These are phyloP conservation scores for Cornus florida DNA, from an alignment of 148 eudicot genomes.

Conservation along the genomic window DNA sequence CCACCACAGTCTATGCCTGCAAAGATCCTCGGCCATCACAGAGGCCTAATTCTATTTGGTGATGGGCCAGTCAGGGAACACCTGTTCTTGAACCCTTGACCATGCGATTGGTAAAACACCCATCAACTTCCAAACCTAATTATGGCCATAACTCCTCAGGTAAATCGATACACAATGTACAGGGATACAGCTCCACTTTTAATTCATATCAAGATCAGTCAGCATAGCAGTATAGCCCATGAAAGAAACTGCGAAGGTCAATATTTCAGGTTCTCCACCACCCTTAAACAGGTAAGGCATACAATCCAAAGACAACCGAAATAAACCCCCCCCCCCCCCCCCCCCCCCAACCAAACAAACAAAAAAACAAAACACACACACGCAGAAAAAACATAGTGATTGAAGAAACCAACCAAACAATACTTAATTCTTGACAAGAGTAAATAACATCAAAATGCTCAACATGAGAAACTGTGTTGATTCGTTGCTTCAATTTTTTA, in stretches of 20 bases:
- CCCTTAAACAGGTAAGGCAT: background rate
- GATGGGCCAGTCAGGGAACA: background rate
- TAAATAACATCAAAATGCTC: background rate
- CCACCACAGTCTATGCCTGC: background rate
- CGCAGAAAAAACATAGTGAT: background rate
- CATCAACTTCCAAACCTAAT: background rate
- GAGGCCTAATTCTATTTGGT: background rate
- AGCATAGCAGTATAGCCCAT: background rate
- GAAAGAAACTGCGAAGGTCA: too few relatives aligned
- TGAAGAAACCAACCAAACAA: background rate
- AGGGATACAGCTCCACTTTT: background rate
- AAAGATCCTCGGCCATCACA: background rate
- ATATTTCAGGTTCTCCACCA: background rate
- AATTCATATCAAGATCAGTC: background rate
- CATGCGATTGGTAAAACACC: background rate
- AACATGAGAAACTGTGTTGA: background rate
- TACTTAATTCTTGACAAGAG: background rate
- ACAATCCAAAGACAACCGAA: too few relatives aligned
- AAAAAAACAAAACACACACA: too few relatives aligned
- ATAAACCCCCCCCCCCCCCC: too few relatives aligned
- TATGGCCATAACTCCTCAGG: background rate
- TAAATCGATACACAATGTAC: background rate
- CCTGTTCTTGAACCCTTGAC: background rate
- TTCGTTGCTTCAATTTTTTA: background rate
- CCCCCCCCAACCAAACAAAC: too few relatives aligned